Percentiles rank a stretch among this genome's conserved stretches.
phyloP scores from a whole-genome alignment of 75 land plant genomes.

The Cryptomeria japonica region DNA sequence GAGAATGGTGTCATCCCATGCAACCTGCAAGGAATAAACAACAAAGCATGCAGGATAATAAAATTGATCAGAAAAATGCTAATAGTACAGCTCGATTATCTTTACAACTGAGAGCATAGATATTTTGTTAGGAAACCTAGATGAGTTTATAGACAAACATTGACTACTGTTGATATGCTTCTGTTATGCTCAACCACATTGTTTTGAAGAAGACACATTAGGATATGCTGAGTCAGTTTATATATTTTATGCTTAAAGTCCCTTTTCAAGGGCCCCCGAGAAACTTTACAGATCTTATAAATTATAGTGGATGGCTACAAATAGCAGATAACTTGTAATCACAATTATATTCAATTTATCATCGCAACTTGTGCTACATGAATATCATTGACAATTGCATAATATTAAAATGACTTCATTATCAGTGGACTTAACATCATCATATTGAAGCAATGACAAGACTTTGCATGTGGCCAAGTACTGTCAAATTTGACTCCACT shows the following conservation, averaged over 20 bases:
- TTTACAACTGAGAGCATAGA: background rate
- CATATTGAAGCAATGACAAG: background rate
- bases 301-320: background rate
- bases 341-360: too few relatives aligned
- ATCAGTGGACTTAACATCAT: background rate
- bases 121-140: background rate
- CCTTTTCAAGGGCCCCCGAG: background rate
- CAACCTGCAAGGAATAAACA: conserved; percentile 25
- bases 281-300: background rate
- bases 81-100: background rate
- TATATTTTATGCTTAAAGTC: background rate
- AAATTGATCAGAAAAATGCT: background rate
- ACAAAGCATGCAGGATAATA: background rate
- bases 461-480: background rate
- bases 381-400: background rate
- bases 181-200: background rate
- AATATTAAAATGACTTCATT: too few relatives aligned
- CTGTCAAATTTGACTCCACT: background rate
- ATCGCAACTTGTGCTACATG: background rate
- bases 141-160: background rate
- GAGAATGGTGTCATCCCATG: conserved; percentile 35
- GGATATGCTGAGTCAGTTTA: background rate
- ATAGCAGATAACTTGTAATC: background rate
- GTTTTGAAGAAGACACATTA: too few relatives aligned
- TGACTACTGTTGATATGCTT: background rate